These are phyloP conservation scores for Cladosporium austrohemisphaericum DNA, from an alignment of 2,329 filamentous ascomycete species.

Conservation along the genomic window DNA sequence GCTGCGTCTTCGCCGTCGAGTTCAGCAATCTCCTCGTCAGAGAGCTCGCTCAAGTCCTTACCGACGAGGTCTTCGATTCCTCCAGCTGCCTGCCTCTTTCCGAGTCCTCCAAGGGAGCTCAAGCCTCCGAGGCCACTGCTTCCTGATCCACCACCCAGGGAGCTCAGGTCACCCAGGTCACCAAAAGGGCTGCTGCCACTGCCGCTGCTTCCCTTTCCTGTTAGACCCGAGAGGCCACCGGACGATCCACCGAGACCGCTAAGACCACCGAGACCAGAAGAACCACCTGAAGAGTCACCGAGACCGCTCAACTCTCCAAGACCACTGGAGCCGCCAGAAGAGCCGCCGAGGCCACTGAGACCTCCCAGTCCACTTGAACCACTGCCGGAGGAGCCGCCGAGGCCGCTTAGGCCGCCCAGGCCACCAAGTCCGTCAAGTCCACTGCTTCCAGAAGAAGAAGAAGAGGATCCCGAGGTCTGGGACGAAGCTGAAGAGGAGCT, in stretches of 20 bases:
- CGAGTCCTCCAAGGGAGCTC: neutral
- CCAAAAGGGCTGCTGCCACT: too few relatives aligned
- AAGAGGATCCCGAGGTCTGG: neutral
- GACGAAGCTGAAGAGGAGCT: neutral
- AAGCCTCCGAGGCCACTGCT: neutral
- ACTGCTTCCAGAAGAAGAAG: neutral
- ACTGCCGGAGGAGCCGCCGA: neutral
- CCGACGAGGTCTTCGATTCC: neutral
- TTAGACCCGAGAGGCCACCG: too few relatives aligned
- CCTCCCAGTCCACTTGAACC: neutral
- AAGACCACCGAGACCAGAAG: neutral
- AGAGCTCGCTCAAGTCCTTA: neutral
- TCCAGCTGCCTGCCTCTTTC: neutral
- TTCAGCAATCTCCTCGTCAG: neutral
- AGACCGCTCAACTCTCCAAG: too few relatives aligned
- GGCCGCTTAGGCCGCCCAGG: neutral
- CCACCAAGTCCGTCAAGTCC: too few relatives aligned
- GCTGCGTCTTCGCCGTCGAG: neutral
- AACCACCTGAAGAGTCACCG: too few relatives aligned
- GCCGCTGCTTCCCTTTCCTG: too few relatives aligned
- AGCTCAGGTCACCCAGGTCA: neutral
- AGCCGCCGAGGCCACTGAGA: neutral
- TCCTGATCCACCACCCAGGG: neutral
- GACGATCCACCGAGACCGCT: neutral
- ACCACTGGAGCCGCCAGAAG: neutral